Base-by-base conservation (phyloP, 305 asterid species). In the Fraxinus latifolia region DNA sequence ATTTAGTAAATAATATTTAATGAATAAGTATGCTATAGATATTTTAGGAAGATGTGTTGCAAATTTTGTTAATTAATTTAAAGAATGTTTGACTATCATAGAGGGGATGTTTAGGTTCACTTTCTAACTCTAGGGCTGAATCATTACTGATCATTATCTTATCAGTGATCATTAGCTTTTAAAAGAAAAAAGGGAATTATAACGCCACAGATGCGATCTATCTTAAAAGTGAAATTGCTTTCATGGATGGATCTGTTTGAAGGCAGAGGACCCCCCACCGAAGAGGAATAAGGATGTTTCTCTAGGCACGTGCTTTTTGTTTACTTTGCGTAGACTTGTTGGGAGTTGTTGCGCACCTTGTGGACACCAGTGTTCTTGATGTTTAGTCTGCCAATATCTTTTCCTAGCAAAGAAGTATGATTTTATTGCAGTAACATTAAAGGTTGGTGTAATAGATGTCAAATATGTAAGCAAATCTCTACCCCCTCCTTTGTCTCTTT, bases 351-450 rank as follows among this genome's bases (percentile, higher is more conserved):
- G 50, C 73, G 77, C 47, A 29, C 55, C 33, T 44, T 47, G 6
- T 74, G 25, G 19, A 19, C 55, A 27, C 78, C 21, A 55, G 8
- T 1, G 39, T 58, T 53, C 31, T 72, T 29, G 12, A 67, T 36
- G 74, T 70, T 70, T 70, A 70, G 42, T 71, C 2, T 47, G 68
- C 53, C 82, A 23, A 25, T 78, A 47, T 82, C 60, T 33, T n/a
- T 79, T 47, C 76, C 62, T 17, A n/a, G 67, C 21, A 42, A 77
- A 82, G 50, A 34, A 70, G 68, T 72, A 53, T 2, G 25, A 33
- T 82, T 71, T 37, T 8, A 74, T 67, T 12, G 81, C 37, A 34
- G 36, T 67, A 25, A 27, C 62, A 65, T 19, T 11, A 65, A 37
- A 19, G 65, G 8, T 60, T n/a, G 77, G 72, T 39, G 73, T 17